These are phyloP conservation scores for Mortierella sp. DNA, from an alignment of 371 early-diverging fungal genomes.

Conservation along the genomic window DNA sequence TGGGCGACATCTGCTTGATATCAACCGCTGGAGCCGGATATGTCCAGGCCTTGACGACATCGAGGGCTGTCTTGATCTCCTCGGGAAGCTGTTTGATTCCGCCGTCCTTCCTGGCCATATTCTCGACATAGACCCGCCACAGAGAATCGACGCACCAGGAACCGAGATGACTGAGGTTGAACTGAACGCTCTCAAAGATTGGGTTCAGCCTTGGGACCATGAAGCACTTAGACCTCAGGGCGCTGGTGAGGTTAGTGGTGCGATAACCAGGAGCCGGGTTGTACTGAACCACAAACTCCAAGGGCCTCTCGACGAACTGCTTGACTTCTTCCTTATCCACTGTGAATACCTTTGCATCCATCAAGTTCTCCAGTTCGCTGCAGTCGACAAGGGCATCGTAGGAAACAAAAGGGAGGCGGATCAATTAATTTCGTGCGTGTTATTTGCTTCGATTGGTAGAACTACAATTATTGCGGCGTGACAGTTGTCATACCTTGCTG, in stretches of 20 bases:
- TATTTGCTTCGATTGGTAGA: neutral
- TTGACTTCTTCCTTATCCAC: constrained; percentile 60
- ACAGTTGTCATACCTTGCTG: constrained; percentile 57
- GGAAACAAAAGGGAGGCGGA: neutral
- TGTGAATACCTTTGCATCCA: constrained; percentile 78
- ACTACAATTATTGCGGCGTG: no score
- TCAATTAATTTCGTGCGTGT: neutral
- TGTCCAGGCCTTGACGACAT: constrained; percentile 49
- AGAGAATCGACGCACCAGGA: constrained; percentile 77
- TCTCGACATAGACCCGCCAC: constrained; percentile 63
- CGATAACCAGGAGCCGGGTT: constrained; percentile 56
- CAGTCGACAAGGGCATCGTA: neutral
- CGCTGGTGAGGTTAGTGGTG: constrained; percentile 60
- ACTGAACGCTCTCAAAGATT: constrained; percentile 55
- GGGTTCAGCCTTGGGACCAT: constrained; percentile 56
- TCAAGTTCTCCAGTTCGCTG: constrained; percentile 77
- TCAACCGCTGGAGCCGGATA: neutral
- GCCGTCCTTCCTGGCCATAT: constrained; percentile 38
- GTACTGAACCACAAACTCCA: constrained; percentile 69
- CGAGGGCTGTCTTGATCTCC: constrained; percentile 10
- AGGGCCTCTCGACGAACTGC: constrained; percentile 61
- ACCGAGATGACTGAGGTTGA: constrained; percentile 67
- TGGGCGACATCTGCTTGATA: constrained; percentile 65
- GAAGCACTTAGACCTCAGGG: constrained; percentile 60
- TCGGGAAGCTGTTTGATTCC: constrained; percentile 18